Percentiles rank a stretch among this genome's conserved stretches.
phyloP scores from a whole-genome alignment of 2,329 filamentous ascomycete genomes.

The Calonectria pseudoreteaudii region DNA sequence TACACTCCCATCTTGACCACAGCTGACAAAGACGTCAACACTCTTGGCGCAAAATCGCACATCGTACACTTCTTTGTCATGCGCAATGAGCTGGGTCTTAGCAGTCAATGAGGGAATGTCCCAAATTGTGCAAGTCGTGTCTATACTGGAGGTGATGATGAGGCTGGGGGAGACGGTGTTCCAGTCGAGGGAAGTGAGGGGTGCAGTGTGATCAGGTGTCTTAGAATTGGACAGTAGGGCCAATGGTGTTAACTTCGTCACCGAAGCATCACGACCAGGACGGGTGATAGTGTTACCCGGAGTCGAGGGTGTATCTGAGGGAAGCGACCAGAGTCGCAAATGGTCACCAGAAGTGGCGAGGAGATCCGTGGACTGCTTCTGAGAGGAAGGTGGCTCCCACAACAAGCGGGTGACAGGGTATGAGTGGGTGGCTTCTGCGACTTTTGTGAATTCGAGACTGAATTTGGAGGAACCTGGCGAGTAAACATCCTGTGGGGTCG shows the following conservation, averaged over 20 bases:
- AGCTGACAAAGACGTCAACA: constrained; percentile 98
- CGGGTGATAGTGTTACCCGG: constrained; percentile 76
- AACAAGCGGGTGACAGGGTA: constrained; percentile 95
- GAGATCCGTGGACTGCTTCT: constrained; percentile 95
- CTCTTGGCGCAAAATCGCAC: constrained; percentile 98
- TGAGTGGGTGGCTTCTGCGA: constrained; percentile 96
- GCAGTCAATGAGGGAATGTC: constrained; percentile 97
- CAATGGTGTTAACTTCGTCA: constrained; percentile 88
- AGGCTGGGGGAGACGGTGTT: constrained; percentile 96
- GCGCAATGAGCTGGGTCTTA: constrained; percentile 97
- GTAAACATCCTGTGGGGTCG: constrained; percentile 76
- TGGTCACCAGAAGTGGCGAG: constrained; percentile 96
- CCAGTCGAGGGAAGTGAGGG: constrained; percentile 96
- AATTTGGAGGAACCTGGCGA: constrained; percentile 78
- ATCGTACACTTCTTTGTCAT: constrained; percentile 99
- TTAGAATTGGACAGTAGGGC: constrained; percentile 97
- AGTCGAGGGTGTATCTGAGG: constrained; percentile 70
- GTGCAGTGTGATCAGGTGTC: constrained; percentile 96
- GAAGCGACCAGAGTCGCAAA: constrained; percentile 91
- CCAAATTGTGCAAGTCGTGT: constrained; percentile 99
- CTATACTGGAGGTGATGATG: constrained; percentile 98
- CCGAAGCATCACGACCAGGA: constrained; percentile 65
- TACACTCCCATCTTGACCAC: constrained; percentile 96
- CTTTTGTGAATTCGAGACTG: constrained; percentile 89
- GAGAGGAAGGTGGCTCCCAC: constrained; percentile 95